phyloP scores from a whole-genome alignment of 2,329 filamentous ascomycete species.

The Exutisphaerella laricina region DNA sequence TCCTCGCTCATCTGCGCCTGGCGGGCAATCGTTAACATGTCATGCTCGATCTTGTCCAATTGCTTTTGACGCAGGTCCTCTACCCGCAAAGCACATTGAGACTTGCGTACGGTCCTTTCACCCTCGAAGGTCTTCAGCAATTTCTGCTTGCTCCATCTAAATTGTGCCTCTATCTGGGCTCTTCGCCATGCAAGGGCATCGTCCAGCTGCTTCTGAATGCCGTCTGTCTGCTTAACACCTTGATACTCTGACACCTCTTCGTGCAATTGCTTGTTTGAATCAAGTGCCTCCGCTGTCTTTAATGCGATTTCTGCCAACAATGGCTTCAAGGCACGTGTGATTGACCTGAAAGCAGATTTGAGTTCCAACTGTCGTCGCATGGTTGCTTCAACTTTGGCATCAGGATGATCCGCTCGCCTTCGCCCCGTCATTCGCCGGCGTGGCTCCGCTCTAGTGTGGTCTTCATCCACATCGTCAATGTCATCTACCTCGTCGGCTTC shows the following conservation, averaged over 20 bases:
- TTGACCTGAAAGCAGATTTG: constrained; percentile 58
- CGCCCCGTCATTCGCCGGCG: constrained; percentile 32
- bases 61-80: constrained; percentile 26
- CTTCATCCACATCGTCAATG: constrained; percentile 20
- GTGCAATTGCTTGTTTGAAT: constrained; percentile 50
- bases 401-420: constrained; percentile 44
- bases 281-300: constrained; percentile 53
- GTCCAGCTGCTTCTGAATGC: constrained; percentile 41
- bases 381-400: constrained; percentile 42
- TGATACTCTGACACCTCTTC: constrained; percentile 51
- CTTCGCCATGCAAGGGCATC: constrained; percentile 40
- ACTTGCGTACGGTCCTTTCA: constrained; percentile 36
- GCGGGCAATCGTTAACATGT: constrained; percentile 28
- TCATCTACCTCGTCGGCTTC: constrained; percentile 18
- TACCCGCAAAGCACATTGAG: constrained; percentile 31
- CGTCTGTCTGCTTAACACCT: constrained; percentile 40
- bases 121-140: constrained; percentile 33
- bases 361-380: constrained; percentile 58
- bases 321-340: constrained; percentile 59
- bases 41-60: constrained; percentile 27
- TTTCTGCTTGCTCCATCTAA: constrained; percentile 35
- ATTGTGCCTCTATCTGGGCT: constrained; percentile 35
- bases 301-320: constrained; percentile 61
- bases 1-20: constrained; percentile 14
- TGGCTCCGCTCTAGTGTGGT: constrained; percentile 24